Evolutionary conservation across 306 rosid genomes (phyloP).

Genomic region (Albizia julibrissin): DNA sequence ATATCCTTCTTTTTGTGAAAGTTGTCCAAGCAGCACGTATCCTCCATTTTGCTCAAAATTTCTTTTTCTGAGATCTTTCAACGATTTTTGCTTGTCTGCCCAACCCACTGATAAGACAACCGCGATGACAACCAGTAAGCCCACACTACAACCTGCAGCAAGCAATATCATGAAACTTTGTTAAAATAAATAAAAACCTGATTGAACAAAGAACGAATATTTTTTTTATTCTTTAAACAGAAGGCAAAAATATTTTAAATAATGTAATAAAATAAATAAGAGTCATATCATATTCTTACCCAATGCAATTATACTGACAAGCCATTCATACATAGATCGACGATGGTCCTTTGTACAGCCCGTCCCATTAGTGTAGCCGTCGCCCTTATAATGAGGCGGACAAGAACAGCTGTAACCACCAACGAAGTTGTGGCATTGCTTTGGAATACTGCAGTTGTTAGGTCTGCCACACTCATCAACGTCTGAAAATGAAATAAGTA

Average conservation of each 20-base stretch:
- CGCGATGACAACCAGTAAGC: not conserved
- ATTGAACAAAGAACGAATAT: not conserved
- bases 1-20: slow-evolving; percentile 1
- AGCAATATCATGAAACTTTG: not conserved
- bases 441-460: not conserved
- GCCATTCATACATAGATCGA: not conserved
- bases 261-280: not conserved
- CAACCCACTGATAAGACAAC: not conserved
- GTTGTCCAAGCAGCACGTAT: slow-evolving; percentile 25
- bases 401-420: not conserved
- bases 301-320: not conserved
- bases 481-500: not conserved
- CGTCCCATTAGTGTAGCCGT: not conserved
- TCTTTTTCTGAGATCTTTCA: not conserved
- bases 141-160: not conserved
- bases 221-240: not conserved
- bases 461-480: slow-evolving; percentile 12
- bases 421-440: not conserved
- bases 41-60: slow-evolving; percentile 42
- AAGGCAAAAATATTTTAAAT: not conserved
- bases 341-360: not conserved
- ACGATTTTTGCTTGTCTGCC: not conserved
- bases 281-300: not conserved
- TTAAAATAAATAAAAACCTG: not conserved
- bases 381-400: not conserved